phyloP scores from a whole-genome alignment of 2,329 filamentous ascomycete species.

The Neofusicoccum ribis region DNA sequence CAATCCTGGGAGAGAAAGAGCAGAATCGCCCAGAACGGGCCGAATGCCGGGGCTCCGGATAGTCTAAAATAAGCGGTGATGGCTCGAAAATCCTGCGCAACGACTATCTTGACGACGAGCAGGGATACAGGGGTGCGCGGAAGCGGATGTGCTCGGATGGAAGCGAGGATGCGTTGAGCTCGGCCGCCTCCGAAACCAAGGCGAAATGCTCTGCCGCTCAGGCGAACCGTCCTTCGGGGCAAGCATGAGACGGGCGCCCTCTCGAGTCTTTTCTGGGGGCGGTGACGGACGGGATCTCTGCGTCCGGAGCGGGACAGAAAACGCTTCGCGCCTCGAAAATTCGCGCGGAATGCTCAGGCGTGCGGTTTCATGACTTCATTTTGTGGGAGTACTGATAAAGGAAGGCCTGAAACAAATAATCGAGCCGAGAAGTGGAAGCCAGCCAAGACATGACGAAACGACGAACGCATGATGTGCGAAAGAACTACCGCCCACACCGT shows the following conservation, averaged over 20 bases:
- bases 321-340: too few species aligned
- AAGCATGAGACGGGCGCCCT: background rate
- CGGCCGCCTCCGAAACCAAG: background rate
- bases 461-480: background rate
- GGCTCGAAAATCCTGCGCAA: background rate
- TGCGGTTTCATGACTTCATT: background rate
- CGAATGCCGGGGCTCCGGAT: constrained; percentile 7
- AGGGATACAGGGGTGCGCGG: constrained; percentile 14
- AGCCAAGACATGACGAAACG: background rate
- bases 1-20: background rate
- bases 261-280: background rate
- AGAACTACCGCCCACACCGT: background rate
- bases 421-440: background rate
- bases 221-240: background rate
- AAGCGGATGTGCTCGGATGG: constrained; percentile 10
- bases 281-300: background rate
- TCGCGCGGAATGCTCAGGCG: background rate
- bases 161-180: background rate
- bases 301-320: too few species aligned
- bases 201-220: background rate
- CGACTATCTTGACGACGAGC: background rate
- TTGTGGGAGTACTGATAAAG: background rate
- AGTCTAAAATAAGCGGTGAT: background rate
- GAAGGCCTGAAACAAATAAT: background rate
- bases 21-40: background rate